A percentile compares a stretch with the other conserved stretches of the same genome.
These are phyloP conservation scores for Yarrowia deformans DNA, from an alignment of 805 yeast genomes.

Conservation along the genomic window DNA sequence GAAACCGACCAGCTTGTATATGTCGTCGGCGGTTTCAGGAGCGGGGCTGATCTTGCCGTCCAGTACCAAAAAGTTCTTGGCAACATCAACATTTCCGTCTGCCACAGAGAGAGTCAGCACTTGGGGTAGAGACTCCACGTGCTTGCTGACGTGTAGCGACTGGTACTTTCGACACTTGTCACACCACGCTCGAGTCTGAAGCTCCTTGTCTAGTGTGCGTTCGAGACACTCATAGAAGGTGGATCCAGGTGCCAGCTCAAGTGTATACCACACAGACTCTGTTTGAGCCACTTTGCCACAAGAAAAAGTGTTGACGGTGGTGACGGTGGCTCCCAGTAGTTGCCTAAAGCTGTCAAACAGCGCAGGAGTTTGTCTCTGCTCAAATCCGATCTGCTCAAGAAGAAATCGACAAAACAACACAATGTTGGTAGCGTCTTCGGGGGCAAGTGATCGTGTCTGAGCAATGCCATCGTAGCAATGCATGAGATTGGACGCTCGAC, in stretches of 20 bases:
- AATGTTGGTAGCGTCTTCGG: constrained; percentile 28
- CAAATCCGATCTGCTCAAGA: constrained; percentile 59
- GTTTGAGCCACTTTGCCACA: constrained; percentile 45
- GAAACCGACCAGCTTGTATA: constrained; percentile 50
- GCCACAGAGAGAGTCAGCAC: constrained; percentile 52
- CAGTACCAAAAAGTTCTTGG: constrained; percentile 13
- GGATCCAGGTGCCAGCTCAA: constrained; percentile 43
- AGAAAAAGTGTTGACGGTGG: constrained; percentile 42
- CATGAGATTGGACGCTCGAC: constrained; percentile 74
- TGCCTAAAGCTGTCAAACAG: constrained; percentile 19
- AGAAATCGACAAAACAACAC: constrained; percentile 62
- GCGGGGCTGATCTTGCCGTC: constrained; percentile 21
- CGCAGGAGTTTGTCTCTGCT: constrained; percentile 45
- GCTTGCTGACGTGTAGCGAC: constrained; percentile 60
- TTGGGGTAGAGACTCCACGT: constrained; percentile 66
- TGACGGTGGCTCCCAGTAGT: constrained; percentile 42
- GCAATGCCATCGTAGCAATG: constrained; percentile 27
- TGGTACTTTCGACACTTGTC: constrained; percentile 61
- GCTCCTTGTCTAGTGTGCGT: constrained; percentile 44
- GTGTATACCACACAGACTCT: constrained; percentile 42
- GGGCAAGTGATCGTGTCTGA: constrained; percentile 26
- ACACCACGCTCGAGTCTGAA: constrained; percentile 60
- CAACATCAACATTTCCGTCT: constrained; percentile 7
- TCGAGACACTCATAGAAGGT: constrained; percentile 44
- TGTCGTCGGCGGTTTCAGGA: neutral